Base-by-base conservation (phyloP, 2,329 filamentous ascomycete genomes). In the Alternaria consortialis region DNA sequence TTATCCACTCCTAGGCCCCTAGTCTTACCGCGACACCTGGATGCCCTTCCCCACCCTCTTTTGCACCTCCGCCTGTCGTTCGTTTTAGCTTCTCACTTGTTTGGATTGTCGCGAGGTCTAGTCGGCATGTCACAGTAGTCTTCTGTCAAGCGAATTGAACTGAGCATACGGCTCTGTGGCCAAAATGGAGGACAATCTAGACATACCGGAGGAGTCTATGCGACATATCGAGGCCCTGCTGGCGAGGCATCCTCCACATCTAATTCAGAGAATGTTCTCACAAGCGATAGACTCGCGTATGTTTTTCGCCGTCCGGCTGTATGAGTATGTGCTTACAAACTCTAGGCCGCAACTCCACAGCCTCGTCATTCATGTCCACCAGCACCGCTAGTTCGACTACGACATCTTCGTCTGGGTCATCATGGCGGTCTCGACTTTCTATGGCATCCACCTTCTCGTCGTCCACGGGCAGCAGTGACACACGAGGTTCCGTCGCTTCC, bases 121-220 rank as follows among this genome's bases (percentile, higher is more conserved):
- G 48, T 65, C 63, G 70, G 69, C 64, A 72, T 72, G 70, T 70
- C 48, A 57, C 63, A 43, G 43, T 54, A 58, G 52, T 53, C 53
- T 12, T 43, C 64, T 54, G 46, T 34, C 34, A 53, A 53, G 51
- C 50, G 40, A 54, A 50, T 53, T 37, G 52, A 53, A 47, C 50
- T 67, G 63, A 60, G 52, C 64, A 62, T 53, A 50, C 55, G 56
- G 55, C 50, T 54, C 52, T 52, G 51, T 63, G 48, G 64, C 63
- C 62, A 69, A 53, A 54, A 77, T 77, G 74, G 75, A 77, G 27
- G 76, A 78, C 55, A 66, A 67, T 39, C 54, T 75, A 46, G 73
- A 78, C 20, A 76, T 77, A 43, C 74, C 74, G 11, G 75, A 77
- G 32, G 76, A 78, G 60, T 77, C 75, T 40, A 74, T 77, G 73